Evolutionary conservation across 1,139 yeast species (phyloP).

Genomic region (Ogataea hybrid): DNA sequence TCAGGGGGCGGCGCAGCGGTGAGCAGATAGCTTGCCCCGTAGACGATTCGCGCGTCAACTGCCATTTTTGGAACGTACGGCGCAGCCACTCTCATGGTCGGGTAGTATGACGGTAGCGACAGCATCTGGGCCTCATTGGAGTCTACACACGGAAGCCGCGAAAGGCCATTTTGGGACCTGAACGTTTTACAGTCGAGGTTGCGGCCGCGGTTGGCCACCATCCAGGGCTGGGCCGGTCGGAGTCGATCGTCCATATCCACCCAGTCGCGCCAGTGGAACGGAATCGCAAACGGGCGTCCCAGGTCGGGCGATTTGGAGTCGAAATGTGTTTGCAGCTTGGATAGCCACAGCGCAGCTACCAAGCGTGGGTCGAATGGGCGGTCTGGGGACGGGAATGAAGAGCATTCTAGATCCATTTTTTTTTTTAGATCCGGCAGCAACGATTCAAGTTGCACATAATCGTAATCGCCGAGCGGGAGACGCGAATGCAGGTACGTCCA

Average conservation of each 20-base stretch:
- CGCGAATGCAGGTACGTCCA: conserved; percentile 7
- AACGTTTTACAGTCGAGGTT: conserved; percentile 22
- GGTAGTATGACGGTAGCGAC: conserved; percentile 17
- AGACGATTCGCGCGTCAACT: conserved; percentile 25
- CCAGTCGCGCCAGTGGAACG: conserved; percentile 32
- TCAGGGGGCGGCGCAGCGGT: conserved; percentile 24
- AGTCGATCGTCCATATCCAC: conserved; percentile 27
- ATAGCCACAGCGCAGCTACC: conserved; percentile 19
- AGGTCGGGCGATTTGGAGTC: conserved; percentile 1
- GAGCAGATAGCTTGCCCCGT: conserved; percentile 29
- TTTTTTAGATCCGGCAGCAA: conserved; percentile 2
- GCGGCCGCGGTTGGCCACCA: conserved; percentile 9
- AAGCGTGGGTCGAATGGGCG: conserved; percentile 21
- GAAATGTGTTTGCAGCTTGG: conserved; percentile 12
- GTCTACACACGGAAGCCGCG: conserved; percentile 14
- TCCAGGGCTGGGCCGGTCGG: conserved; percentile 21
- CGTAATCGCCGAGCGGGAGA: conserved; percentile 2
- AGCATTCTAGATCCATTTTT: conserved; percentile 6
- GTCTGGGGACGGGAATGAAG: conserved; percentile 12
- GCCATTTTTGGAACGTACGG: conserved; percentile 17
- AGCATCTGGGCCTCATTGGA: conserved; percentile 13
- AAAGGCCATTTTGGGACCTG: conserved; percentile 16
- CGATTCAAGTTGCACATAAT: conserved; percentile 5
- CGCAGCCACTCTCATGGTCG: conserved; percentile 23
- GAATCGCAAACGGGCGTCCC: conserved; percentile 11